These are phyloP conservation scores for Neonectria faginata DNA, from an alignment of 2,329 filamentous ascomycete species.

Conservation along the genomic window DNA sequence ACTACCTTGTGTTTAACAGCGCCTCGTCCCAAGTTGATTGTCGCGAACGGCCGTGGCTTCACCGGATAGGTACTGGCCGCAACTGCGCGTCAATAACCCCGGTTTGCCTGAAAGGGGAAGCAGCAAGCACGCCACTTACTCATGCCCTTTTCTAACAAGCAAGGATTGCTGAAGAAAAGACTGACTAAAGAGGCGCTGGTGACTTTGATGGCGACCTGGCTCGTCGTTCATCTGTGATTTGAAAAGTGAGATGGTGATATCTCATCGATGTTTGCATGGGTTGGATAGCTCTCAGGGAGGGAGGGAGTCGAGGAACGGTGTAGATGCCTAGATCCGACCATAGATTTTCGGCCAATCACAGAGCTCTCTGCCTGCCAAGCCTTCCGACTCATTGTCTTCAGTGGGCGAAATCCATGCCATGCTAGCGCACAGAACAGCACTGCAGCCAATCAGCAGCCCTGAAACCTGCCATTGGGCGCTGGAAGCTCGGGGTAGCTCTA, in stretches of 20 bases:
- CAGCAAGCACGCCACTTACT: neutral
- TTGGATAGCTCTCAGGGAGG: slow-evolving; percentile 1
- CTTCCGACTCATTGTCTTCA: slow-evolving; percentile 2
- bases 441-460: slow-evolving; percentile 21
- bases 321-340: neutral
- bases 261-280: slow-evolving; percentile 2
- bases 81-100: neutral
- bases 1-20: neutral
- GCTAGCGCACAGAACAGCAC: slow-evolving; percentile 6
- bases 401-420: slow-evolving; percentile 4
- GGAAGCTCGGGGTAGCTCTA: slow-evolving; percentile 25
- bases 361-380: neutral
- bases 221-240: neutral
- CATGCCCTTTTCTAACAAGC: neutral
- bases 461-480: slow-evolving; percentile 6
- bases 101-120: neutral
- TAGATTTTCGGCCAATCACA: slow-evolving; percentile 16
- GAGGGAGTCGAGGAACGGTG: neutral
- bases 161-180: neutral
- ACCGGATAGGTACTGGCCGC: neutral
- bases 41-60: neutral
- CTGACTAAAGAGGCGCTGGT: neutral
- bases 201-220: neutral
- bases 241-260: neutral
- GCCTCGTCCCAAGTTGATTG: neutral